Percentiles rank a stretch among this genome's conserved stretches.
Evolutionary conservation across 768 basidiomycete genomes (phyloP).

Genomic region (Serendipita sp.): DNA sequence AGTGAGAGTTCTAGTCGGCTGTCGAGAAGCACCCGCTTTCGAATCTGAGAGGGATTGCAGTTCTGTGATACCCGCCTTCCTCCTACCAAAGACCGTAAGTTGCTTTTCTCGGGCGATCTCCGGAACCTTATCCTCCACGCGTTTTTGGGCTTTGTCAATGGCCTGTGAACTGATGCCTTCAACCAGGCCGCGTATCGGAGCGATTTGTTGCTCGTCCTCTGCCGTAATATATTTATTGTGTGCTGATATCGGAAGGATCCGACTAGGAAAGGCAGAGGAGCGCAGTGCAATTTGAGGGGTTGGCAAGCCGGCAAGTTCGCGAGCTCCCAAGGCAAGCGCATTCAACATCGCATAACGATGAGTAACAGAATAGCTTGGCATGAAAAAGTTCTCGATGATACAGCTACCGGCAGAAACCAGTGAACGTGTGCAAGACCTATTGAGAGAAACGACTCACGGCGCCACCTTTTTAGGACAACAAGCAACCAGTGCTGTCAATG

Average conservation of each 20-base stretch:
- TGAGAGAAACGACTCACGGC: constrained; percentile 39
- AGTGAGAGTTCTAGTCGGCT: constrained; percentile 29
- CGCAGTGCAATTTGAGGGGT: constrained; percentile 16
- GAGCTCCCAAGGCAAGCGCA: constrained; percentile 68
- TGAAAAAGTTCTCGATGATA: constrained; percentile 86
- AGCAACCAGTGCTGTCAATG: constrained; percentile 61
- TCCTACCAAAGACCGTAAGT: constrained; percentile 35
- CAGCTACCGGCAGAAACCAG: constrained; percentile 28
- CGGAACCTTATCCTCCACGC: constrained; percentile 38
- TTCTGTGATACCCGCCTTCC: constrained; percentile 23
- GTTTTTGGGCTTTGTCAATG: constrained; percentile 43
- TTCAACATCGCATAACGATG: constrained; percentile 79
- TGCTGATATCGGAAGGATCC: constrained; percentile 50
- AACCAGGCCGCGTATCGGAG: constrained; percentile 40
- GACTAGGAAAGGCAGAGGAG: constrained; percentile 57
- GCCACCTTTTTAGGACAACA: constrained; percentile 66
- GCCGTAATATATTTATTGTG: constrained; percentile 50
- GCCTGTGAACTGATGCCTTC: constrained; percentile 46
- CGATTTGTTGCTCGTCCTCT: constrained; percentile 17
- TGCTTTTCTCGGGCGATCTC: constrained; percentile 57
- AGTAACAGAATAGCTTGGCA: constrained; percentile 74
- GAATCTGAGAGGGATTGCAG: constrained; percentile 15
- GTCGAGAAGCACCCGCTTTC: background rate
- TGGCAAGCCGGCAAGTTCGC: constrained; percentile 54
- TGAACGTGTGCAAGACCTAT: background rate